These are phyloP conservation scores for Neocucurbitaria cava DNA, from an alignment of 2,329 filamentous ascomycete genomes.

Conservation along the genomic window DNA sequence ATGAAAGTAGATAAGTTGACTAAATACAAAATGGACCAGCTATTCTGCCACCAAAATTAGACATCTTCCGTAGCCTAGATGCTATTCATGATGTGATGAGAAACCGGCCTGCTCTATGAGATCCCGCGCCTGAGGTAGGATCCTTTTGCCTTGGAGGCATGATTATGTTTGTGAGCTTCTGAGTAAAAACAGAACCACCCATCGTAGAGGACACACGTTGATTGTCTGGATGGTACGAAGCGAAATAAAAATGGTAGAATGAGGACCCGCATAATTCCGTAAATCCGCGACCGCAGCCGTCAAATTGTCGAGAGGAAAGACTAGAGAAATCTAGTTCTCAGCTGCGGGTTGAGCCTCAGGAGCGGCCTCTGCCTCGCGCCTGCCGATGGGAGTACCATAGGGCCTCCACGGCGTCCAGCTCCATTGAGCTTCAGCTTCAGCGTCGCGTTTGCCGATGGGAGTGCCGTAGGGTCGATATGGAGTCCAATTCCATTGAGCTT, in stretches of 20 bases:
- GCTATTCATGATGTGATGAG: conserved; percentile 4
- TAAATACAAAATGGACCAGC: conserved; percentile 13
- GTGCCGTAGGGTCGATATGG: conserved; percentile 40
- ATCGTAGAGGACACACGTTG: too few species aligned
- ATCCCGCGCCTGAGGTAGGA: background rate
- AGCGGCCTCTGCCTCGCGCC: conserved; percentile 9
- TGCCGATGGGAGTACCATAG: conserved; percentile 7
- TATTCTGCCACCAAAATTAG: background rate
- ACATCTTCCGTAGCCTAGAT: conserved; percentile 3
- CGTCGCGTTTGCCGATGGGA: conserved; percentile 39
- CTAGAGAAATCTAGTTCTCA: background rate
- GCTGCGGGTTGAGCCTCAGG: background rate
- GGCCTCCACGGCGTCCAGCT: conserved; percentile 5
- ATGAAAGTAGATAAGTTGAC: background rate
- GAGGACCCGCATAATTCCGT: background rate
- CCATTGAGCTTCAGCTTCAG: conserved; percentile 15
- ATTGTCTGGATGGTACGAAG: too few species aligned
- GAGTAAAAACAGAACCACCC: conserved; percentile 8
- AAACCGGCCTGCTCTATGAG: conserved; percentile 9
- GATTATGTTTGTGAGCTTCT: conserved; percentile 7
- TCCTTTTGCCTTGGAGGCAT: background rate
- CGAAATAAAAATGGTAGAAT: background rate
- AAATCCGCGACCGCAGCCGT: background rate
- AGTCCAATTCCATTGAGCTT: conserved; percentile 20
- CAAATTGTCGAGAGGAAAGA: background rate